Evolutionary conservation across 1,284 basidiomycete species (phyloP), one percentile per base, ranked within the genome.

Genomic region (Malassezia cuniculi): DNA sequence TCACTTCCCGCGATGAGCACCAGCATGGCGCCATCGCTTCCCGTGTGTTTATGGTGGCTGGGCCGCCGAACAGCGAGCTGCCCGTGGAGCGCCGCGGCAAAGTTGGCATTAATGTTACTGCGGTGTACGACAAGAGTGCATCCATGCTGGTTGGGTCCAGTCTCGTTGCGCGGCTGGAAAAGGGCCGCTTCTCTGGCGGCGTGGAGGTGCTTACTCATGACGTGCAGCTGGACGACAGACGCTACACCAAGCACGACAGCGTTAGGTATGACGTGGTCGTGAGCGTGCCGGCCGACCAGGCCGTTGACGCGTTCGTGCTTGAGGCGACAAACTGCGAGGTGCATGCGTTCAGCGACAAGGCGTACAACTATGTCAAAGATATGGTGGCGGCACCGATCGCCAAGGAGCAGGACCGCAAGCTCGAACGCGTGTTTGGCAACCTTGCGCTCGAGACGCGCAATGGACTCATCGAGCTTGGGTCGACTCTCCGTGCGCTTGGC

Each of bases 201-300:
- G 34, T 59, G 5, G 45, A 52, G 16, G 52, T 59, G 12, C 21
- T 55, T 17, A 55, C 54, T 6, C 54, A 50, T 15, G 52, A 47
- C n/a, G 51, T n/a, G n/a, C n/a, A n/a, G n/a, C n/a, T n/a, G n/a
- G n/a, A n/a, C n/a, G n/a, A n/a, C n/a, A n/a, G n/a, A n/a, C n/a
- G n/a, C n/a, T n/a, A n/a, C n/a, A n/a, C 3, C 5, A 11, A 31
- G 11, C 22, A 55, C 9, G 31, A 43, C 17, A 50, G 48, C 14
- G 45, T 59, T n/a, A 35, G 47, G 29, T 59, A 47, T 31, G 52
- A 59, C 15, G 44, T 59, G 33, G 49, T 47, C 29, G 39, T 59
- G 26, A 47, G 52, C 31, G 34, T 59, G 20, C 57, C 57, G n/a
- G 41, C 41, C 1, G 40, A 33, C 24, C 45, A 45, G 12, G 47